Conservation (phyloP, 768 basidiomycete genomes). For the Suillus americanus region DNA sequence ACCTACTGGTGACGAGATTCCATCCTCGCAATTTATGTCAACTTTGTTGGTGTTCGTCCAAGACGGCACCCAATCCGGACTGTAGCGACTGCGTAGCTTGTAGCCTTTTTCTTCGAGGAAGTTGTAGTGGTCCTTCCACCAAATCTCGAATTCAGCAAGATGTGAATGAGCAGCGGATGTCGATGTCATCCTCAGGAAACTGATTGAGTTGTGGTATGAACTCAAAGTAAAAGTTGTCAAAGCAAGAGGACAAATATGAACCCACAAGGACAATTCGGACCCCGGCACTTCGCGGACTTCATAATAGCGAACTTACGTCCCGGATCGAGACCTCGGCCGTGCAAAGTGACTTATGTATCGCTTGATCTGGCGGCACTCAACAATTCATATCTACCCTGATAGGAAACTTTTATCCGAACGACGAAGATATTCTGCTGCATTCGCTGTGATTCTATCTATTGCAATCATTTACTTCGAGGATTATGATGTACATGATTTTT, state of each 20-base stretch:
- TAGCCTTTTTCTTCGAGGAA: constrained; percentile 20
- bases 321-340: no score
- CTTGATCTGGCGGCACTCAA: background rate
- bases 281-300: no score
- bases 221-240: no score
- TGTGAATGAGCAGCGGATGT: background rate
- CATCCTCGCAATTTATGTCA: constrained; percentile 6
- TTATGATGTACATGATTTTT: background rate
- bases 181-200: background rate
- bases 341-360: no score
- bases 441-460: background rate
- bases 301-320: no score
- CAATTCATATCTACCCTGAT: background rate
- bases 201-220: background rate
- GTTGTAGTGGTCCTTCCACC: background rate
- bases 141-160: background rate
- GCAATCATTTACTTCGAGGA: background rate
- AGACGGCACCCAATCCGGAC: constrained; percentile 21
- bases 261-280: no score
- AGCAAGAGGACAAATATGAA: no score
- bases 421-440: background rate
- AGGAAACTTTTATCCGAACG: background rate
- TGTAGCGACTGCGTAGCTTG: constrained; percentile 15
- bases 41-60: constrained; percentile 14
- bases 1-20: background rate